Conservation (phyloP, 495 filamentous ascomycete species). For the Tuber indicum region DNA sequence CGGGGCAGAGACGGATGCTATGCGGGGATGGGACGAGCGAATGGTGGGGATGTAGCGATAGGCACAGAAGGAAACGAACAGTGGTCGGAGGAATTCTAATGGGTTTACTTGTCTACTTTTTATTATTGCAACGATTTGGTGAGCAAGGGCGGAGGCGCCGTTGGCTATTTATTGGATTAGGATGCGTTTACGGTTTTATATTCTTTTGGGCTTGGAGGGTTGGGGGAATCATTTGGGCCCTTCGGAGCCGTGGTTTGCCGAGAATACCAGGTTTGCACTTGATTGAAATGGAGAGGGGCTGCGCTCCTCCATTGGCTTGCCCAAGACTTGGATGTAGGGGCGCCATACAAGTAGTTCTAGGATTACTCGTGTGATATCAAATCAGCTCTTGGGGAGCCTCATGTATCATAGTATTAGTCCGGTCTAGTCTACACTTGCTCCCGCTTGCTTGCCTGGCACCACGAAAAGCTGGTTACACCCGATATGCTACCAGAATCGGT, state of each 20-base stretch:
- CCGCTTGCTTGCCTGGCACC: neutral
- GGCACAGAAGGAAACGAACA: neutral
- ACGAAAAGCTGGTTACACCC: neutral
- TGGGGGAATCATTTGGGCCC: neutral
- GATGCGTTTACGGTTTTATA: neutral
- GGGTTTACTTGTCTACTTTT: neutral
- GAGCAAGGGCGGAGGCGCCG: neutral
- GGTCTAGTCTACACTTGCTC: neutral
- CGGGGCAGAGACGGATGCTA: neutral
- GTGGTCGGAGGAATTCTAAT: neutral
- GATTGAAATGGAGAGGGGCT: neutral
- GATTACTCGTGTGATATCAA: neutral
- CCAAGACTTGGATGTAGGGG: neutral
- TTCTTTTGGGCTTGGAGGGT: neutral
- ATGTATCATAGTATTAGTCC: neutral
- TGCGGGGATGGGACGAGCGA: neutral
- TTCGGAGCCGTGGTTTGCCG: neutral
- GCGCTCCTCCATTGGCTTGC: neutral
- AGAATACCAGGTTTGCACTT: neutral
- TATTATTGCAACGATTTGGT: neutral
- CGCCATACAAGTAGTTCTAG: neutral
- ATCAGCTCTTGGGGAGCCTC: neutral
- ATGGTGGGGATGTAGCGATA: neutral
- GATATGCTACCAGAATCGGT: neutral
- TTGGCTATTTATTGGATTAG: neutral